Conservation (phyloP, 2,329 filamentous ascomycete genomes). For the Fusarium sp. region DNA sequence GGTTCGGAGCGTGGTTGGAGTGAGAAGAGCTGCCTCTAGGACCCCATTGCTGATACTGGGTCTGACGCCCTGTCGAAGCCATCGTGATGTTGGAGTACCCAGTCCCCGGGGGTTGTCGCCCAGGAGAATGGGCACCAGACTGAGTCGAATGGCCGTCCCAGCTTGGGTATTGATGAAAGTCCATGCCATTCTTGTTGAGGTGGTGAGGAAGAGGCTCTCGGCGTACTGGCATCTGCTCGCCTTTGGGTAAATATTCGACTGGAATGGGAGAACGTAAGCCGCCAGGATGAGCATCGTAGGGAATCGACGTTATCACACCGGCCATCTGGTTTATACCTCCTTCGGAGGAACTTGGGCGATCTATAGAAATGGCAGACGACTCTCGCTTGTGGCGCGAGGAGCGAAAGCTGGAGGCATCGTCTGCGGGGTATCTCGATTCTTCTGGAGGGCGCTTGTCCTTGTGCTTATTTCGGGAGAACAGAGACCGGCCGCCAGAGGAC, state of each 20-base stretch:
- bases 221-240: conserved; percentile 70
- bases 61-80: conserved; percentile 75
- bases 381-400: conserved; percentile 80
- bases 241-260: conserved; percentile 77
- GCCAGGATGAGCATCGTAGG: conserved; percentile 77
- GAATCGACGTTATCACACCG: conserved; percentile 87
- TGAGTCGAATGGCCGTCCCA: conserved; percentile 67
- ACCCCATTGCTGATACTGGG: conserved; percentile 82
- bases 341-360: conserved; percentile 72
- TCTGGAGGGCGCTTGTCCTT: conserved; percentile 72
- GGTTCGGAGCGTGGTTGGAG: conserved; percentile 61
- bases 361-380: conserved; percentile 77
- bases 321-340: conserved; percentile 77
- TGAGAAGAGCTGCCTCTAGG: conserved; percentile 66
- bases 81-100: conserved; percentile 71
- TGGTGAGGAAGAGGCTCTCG: conserved; percentile 85
- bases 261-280: conserved; percentile 77
- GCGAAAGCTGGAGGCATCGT: conserved; percentile 71
- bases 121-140: conserved; percentile 66
- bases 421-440: conserved; percentile 66
- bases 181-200: conserved; percentile 78
- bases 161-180: conserved; percentile 90
- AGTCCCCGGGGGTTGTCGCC: conserved; percentile 66
- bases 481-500: conserved; percentile 78
- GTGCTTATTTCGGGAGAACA: conserved; percentile 91